These are phyloP conservation scores for Fusarium albosuccineum DNA, from an alignment of 2,329 filamentous ascomycete genomes.

Conservation along the genomic window DNA sequence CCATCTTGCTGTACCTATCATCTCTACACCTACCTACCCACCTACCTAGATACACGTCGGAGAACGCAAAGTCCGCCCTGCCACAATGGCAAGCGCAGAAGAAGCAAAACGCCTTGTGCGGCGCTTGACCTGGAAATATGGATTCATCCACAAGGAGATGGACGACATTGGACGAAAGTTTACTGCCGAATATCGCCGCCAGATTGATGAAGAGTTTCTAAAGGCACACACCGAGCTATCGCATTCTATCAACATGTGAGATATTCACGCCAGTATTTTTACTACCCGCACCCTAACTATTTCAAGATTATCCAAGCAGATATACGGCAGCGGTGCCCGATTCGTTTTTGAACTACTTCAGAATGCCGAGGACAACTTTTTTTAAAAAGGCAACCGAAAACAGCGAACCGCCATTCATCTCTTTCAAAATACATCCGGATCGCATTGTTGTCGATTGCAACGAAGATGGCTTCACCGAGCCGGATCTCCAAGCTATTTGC, in stretches of 20 bases:
- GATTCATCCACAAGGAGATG: slow-evolving; percentile 28
- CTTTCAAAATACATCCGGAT: slow-evolving; percentile 30
- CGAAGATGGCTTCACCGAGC: slow-evolving; percentile 28
- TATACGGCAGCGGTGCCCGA: slow-evolving; percentile 34
- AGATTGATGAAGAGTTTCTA: too few relatives aligned
- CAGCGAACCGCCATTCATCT: slow-evolving; percentile 3
- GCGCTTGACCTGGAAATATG: slow-evolving; percentile 24
- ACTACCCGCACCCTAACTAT: too few relatives aligned
- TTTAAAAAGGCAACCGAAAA: background rate
- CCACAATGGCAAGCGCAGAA: slow-evolving; percentile 23
- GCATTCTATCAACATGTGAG: slow-evolving; percentile 33
- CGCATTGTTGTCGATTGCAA: slow-evolving; percentile 36
- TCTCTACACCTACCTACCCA: too few relatives aligned
- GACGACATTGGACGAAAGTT: slow-evolving; percentile 26
- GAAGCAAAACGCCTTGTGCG: slow-evolving; percentile 29
- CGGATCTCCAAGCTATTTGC: slow-evolving; percentile 31
- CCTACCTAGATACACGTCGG: too few relatives aligned
- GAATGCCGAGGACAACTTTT: slow-evolving; percentile 30
- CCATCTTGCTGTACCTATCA: too few relatives aligned
- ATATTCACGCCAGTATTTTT: too few relatives aligned
- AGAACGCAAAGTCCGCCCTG: background rate
- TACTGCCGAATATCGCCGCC: slow-evolving; percentile 29
- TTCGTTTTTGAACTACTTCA: slow-evolving; percentile 42
- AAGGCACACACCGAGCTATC: too few relatives aligned
- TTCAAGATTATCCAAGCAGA: too few relatives aligned